phyloP scores from a whole-genome alignment of 2,329 filamentous ascomycete genomes.

The Claviceps cyperi region DNA sequence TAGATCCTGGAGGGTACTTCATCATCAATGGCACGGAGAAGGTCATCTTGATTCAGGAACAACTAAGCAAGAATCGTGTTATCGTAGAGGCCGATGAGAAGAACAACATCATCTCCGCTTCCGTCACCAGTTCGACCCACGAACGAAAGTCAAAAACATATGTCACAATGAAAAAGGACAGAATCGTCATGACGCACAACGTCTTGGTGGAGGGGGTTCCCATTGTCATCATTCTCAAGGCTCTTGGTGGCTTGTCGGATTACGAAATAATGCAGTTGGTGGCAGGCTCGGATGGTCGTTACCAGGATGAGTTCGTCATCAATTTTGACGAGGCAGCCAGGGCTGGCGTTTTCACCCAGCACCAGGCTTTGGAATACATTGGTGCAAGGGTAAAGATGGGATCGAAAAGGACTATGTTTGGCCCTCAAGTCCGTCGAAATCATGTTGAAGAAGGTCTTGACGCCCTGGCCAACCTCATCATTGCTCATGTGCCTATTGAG shows the following conservation, averaged over 20 bases:
- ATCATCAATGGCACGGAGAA: slow-evolving; percentile 97
- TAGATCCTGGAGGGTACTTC: slow-evolving; percentile 95
- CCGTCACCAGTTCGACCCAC: slow-evolving; percentile 93
- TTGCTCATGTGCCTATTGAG: slow-evolving; percentile 85
- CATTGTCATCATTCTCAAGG: slow-evolving; percentile 84
- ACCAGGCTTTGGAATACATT: slow-evolving; percentile 89
- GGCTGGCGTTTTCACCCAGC: slow-evolving; percentile 76
- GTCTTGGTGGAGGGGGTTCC: slow-evolving; percentile 88
- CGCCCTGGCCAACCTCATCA: slow-evolving; percentile 79
- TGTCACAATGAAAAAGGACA: slow-evolving; percentile 84
- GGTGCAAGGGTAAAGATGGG: slow-evolving; percentile 81
- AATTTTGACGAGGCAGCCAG: slow-evolving; percentile 90
- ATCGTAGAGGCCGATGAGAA: slow-evolving; percentile 90
- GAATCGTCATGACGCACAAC: slow-evolving; percentile 82
- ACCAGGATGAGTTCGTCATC: slow-evolving; percentile 88
- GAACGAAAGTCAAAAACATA: slow-evolving; percentile 98
- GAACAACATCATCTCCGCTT: slow-evolving; percentile 87
- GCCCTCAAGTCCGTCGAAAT: slow-evolving; percentile 50
- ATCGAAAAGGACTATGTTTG: slow-evolving; percentile 43
- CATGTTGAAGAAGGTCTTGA: slow-evolving; percentile 86
- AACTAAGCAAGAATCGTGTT: slow-evolving; percentile 96
- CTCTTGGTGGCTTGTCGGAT: slow-evolving; percentile 84
- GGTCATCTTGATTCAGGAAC: slow-evolving; percentile 95
- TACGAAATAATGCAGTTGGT: slow-evolving; percentile 89
- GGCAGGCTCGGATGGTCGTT: slow-evolving; percentile 70